Evolutionary conservation across 805 yeast genomes (phyloP), one percentile per base, ranked within the genome.

Genomic region (baker's yeast (Saccharomyces cerevisiae)): DNA sequence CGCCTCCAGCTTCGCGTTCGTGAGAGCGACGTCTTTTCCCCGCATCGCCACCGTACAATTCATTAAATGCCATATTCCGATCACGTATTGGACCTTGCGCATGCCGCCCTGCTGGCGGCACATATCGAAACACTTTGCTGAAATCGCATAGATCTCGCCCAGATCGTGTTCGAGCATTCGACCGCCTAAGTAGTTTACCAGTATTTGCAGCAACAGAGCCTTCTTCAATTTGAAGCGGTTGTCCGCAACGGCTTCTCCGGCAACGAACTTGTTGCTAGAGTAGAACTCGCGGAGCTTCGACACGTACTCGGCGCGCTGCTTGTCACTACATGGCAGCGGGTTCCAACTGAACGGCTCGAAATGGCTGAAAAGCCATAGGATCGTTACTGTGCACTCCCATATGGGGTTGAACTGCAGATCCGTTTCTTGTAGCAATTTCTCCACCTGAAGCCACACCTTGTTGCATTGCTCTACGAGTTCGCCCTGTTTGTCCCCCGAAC

Each of bases 41-140:
- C 64, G 60, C 70, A 68, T 64, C 1, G 69, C 63, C 5, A 69
- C 51, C 1, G 71, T 69, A 49, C 69, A 59, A 51, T 68, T 69
- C 54, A 61, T 61, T 41, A 69, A 46, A 55, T 68, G 70, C 70
- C 71, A 68, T 31, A 67, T 48, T 4, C 72, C 73, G 9, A 61
- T 51, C 2, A 67, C 52, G 54, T 68, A 69, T 14, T 59, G 55
- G 29, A 67, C 51, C 4, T 53, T 46, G 5, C 55, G 53, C 54
- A 66, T 49, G n/a, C 59, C 58, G 41, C 61, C 64, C 49, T 59
- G 62, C 29, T 54, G 59, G 43, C 58, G 64, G 6, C 64, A 57
- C 14, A 67, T 50, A n/a, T 63, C 62, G 51, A 67, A 69, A 48
- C 70, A 67, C 6, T 54, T 48, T 21, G 55, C 59, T 9, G 72